A percentile compares a stretch with the other conserved stretches of the same genome.
phyloP scores from a whole-genome alignment of 805 yeast genomes.

The Yarrowia phangngaensis region DNA sequence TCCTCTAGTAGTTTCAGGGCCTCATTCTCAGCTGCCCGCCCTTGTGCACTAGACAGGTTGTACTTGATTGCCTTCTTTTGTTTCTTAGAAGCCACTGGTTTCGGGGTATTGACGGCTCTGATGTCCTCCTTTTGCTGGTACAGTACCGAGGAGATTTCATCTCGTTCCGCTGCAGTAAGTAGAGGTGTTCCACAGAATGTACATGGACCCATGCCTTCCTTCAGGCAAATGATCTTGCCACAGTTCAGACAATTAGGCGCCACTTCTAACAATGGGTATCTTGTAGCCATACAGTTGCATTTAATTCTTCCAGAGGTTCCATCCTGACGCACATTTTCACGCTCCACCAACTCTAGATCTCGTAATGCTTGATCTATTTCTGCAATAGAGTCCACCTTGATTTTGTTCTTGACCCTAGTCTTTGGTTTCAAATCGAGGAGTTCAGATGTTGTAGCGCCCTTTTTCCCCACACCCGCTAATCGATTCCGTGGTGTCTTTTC shows the following conservation, averaged over 20 bases:
- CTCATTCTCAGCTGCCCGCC: slow-evolving; percentile 17
- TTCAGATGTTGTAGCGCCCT: slow-evolving; percentile 13
- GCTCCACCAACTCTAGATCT: slow-evolving; percentile 46
- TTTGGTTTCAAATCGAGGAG: slow-evolving; percentile 10
- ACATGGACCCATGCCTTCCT: slow-evolving; percentile 90
- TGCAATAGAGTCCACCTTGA: slow-evolving; percentile 53
- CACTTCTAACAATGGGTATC: slow-evolving; percentile 82
- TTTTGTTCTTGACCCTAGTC: slow-evolving; percentile 32
- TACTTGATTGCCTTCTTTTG: slow-evolving; percentile 19
- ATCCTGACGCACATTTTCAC: slow-evolving; percentile 29
- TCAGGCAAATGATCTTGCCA: slow-evolving; percentile 86
- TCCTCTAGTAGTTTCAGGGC: slow-evolving; percentile 30
- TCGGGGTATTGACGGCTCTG: slow-evolving; percentile 33
- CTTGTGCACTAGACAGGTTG: slow-evolving; percentile 13
- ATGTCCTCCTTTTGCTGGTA: slow-evolving; percentile 50
- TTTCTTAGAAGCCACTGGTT: slow-evolving; percentile 33
- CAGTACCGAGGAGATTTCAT: slow-evolving; percentile 53
- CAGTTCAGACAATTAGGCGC: slow-evolving; percentile 94
- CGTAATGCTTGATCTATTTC: slow-evolving; percentile 63
- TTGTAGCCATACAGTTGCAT: slow-evolving; percentile 82
- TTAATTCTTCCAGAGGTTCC: slow-evolving; percentile 37
- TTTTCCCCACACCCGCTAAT: slow-evolving; percentile 4
- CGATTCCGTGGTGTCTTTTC: slow-evolving; percentile 9
- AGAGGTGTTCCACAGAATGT: slow-evolving; percentile 71
- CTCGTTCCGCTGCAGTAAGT: slow-evolving; percentile 58